Conservation (phyloP, 2,329 filamentous ascomycete species). For the Boeremia exigua region DNA sequence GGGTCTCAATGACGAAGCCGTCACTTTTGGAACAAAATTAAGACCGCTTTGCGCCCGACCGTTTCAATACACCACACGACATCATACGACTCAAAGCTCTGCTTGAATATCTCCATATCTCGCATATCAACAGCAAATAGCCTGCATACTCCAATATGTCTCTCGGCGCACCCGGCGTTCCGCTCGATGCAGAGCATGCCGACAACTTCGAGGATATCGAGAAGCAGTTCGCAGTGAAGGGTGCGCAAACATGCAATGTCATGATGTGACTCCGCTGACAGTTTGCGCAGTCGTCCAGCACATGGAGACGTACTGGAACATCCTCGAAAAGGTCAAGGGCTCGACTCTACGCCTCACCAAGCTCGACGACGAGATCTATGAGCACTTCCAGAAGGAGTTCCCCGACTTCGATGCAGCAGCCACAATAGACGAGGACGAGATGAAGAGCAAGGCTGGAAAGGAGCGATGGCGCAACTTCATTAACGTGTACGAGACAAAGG, state of each 20-base stretch:
- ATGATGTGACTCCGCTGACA: constrained; percentile 33
- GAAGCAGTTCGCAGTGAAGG: constrained; percentile 99
- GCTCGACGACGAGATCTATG: constrained; percentile 92
- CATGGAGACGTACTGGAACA: constrained; percentile 95
- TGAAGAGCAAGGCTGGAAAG: constrained; percentile 98
- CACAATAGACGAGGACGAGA: constrained; percentile 86
- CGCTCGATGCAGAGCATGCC: constrained; percentile 61
- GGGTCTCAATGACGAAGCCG: constrained; percentile 37
- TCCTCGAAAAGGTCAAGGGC: constrained; percentile 88
- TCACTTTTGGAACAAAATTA: constrained; percentile 22
- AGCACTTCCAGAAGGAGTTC: constrained; percentile 85
- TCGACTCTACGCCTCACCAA: constrained; percentile 91
- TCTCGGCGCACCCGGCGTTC: constrained; percentile 35
- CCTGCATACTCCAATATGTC: constrained; percentile 38
- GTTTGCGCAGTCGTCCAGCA: constrained; percentile 76
- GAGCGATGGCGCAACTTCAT: constrained; percentile 94
- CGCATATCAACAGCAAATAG: not conserved
- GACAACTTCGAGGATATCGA: constrained; percentile 84
- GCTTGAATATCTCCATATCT: not conserved
- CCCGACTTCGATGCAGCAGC: constrained; percentile 87
- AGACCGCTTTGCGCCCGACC: constrained; percentile 24
- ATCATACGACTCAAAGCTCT: not conserved
- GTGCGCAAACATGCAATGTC: constrained; percentile 53
- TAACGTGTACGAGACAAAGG: constrained; percentile 88
- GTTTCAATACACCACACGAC: not conserved